Evolutionary conservation across 129 eudicot genomes (phyloP).

Genomic region (Artemisia tridentata): DNA sequence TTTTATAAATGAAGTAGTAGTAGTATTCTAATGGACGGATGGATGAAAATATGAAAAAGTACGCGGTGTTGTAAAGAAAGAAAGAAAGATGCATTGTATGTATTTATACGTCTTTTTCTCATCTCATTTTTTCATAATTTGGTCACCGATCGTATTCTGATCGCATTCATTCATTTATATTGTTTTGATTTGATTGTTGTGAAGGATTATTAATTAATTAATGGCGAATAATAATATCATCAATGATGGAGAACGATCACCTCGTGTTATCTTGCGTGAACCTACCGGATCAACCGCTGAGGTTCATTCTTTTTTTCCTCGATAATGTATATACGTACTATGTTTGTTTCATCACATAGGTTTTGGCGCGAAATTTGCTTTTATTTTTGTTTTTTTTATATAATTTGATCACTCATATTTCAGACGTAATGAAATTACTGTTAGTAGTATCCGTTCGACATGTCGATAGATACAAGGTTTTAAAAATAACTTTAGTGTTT

Average conservation of each 20-base stretch:
- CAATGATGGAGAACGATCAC: conserved; percentile 50
- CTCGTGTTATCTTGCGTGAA: conserved; percentile 46
- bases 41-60: not conserved
- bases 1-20: not conserved
- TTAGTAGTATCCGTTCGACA: too few species aligned
- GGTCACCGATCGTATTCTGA: not conserved
- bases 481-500: too few species aligned
- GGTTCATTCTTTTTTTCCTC: conserved; percentile 29
- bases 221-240: conserved; percentile 44
- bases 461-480: too few species aligned
- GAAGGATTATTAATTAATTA: not conserved
- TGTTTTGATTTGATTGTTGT: conserved; percentile 19
- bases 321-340: not conserved
- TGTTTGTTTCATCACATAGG: not conserved
- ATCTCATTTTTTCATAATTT: conserved; percentile 3
- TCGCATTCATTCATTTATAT: conserved; percentile 1
- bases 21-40: not conserved
- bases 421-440: too few species aligned
- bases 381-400: not conserved
- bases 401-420: too few species aligned
- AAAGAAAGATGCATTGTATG: not conserved
- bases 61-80: not conserved
- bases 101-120: conserved; percentile 10
- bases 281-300: conserved; percentile 80
- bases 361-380: not conserved